A percentile compares a stretch with the other conserved stretches of the same genome.
These are phyloP conservation scores for Atkinsonella hypoxylon DNA, from an alignment of 2,329 filamentous ascomycete species.

Conservation along the genomic window DNA sequence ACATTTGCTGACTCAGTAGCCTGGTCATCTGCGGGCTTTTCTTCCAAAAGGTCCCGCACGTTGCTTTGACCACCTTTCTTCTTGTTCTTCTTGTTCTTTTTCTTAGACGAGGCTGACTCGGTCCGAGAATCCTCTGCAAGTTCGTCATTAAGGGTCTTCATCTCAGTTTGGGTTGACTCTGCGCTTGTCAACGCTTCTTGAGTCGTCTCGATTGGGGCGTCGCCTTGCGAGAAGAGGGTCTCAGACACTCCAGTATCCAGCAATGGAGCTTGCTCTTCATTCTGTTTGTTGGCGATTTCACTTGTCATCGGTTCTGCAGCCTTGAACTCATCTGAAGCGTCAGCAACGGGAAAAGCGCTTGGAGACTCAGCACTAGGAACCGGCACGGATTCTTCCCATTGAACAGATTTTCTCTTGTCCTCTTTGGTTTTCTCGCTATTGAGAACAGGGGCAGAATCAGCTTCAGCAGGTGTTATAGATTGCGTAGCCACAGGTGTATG, in stretches of 20 bases:
- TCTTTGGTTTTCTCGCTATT: constrained; percentile 8
- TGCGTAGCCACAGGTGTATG: background rate
- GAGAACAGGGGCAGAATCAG: background rate
- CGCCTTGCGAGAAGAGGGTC: constrained; percentile 21
- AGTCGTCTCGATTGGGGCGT: constrained; percentile 13
- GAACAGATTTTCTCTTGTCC: constrained; percentile 10
- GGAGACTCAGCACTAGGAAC: background rate
- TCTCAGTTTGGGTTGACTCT: constrained; percentile 15
- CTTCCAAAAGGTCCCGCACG: constrained; percentile 7
- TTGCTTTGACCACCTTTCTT: constrained; percentile 15
- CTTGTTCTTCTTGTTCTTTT: constrained; percentile 24
- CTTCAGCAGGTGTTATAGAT: background rate
- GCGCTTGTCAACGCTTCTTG: constrained; percentile 12
- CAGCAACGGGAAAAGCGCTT: background rate
- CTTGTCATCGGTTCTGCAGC: background rate
- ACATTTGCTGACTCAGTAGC: background rate
- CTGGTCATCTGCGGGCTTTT: constrained; percentile 1
- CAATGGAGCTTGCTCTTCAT: constrained; percentile 1
- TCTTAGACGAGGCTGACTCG: constrained; percentile 11
- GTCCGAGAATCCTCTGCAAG: constrained; percentile 2
- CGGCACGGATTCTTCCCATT: constrained; percentile 10
- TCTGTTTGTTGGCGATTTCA: background rate
- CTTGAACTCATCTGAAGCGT: background rate
- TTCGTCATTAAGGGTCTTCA: constrained; percentile 2
- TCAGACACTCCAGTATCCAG: constrained; percentile 16